Evolutionary conservation across 371 early-diverging fungal genomes (phyloP), one percentile per base, ranked within the genome.

Genomic region (Fennellomyces sp.): DNA sequence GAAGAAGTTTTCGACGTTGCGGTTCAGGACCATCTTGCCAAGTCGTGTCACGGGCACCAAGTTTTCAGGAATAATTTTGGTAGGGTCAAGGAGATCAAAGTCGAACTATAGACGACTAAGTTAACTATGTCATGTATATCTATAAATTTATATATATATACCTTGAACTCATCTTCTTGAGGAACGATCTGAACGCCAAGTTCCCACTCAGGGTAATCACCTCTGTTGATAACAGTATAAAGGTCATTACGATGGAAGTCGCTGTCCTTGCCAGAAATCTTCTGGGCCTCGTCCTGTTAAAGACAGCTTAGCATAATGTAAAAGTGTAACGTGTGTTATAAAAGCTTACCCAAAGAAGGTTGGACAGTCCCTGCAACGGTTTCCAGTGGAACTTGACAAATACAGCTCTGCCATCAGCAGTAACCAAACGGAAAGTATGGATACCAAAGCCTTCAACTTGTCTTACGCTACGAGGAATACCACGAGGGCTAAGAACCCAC

Each of bases 351-450:
- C 78, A 77, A 23, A 66, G 56, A 36, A 82, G 63, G 52, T 65
- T 72, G 29, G 72, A 63, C 8, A 74, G 53, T 38, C 84, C 84
- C 35, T 63, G 69, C 17, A 69, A 48, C 2, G 87, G 75, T 35
- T 80, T 84, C 75, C 75, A 85, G 41, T 76, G 72, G 58, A 76
- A 86, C 59, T 85, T 86, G 50, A 69, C 72, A 58, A 75, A 81
- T 5, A 55, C 55, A 27, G 63, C 19, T 36, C 74, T 63, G 15
- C 82, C 81, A 15, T 76, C 36, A n/a, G 60, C 77, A 58, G 76
- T 83, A 31, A 85, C 60, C 5, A 83, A 54, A 19, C 77, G 70
- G 69, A 78, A 83, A 45, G 79, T 79, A 26, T 79, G 67, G 0
- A 73, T 69, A 42, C 76, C 76, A 55, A 79, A 79, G 21, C 76